phyloP scores from a whole-genome alignment of 768 basidiomycete species.

The Panaeolus cyanescens region DNA sequence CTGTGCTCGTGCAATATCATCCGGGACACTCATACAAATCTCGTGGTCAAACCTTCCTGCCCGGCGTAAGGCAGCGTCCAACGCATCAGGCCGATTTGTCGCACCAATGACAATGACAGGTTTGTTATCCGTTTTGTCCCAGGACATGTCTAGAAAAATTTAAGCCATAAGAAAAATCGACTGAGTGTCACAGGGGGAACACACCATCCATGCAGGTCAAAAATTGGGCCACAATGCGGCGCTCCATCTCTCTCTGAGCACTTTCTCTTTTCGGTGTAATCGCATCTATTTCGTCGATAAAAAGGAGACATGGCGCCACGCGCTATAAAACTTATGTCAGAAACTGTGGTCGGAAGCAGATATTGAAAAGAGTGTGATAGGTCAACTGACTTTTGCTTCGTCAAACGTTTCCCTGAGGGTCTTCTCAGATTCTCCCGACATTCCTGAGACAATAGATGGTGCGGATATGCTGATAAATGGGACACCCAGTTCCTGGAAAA shows the following conservation, averaged over 20 bases:
- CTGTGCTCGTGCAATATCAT: slow-evolving; percentile 89
- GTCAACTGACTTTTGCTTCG: slow-evolving; percentile 78
- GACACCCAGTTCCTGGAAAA: slow-evolving; percentile 77
- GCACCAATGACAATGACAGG: slow-evolving; percentile 95
- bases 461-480: slow-evolving; percentile 96
- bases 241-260: slow-evolving; percentile 97
- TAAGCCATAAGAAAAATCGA: background rate
- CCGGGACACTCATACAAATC: slow-evolving; percentile 96
- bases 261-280: slow-evolving; percentile 98
- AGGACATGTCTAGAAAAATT: slow-evolving; percentile 73
- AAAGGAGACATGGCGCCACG: slow-evolving; percentile 89
- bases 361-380: background rate
- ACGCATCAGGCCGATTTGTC: slow-evolving; percentile 93
- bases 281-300: slow-evolving; percentile 98
- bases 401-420: slow-evolving; percentile 95
- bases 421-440: slow-evolving; percentile 99
- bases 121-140: slow-evolving; percentile 92
- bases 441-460: slow-evolving; percentile 94
- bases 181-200: slow-evolving; percentile 14
- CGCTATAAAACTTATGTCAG: slow-evolving; percentile 46
- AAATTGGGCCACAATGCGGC: slow-evolving; percentile 96
- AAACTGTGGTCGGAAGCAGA: background rate
- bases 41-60: slow-evolving; percentile 98
- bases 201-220: slow-evolving; percentile 98
- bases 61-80: slow-evolving; percentile 90